Base-by-base conservation (phyloP, 441 rosid genomes). In the Corymbia citriodora region DNA sequence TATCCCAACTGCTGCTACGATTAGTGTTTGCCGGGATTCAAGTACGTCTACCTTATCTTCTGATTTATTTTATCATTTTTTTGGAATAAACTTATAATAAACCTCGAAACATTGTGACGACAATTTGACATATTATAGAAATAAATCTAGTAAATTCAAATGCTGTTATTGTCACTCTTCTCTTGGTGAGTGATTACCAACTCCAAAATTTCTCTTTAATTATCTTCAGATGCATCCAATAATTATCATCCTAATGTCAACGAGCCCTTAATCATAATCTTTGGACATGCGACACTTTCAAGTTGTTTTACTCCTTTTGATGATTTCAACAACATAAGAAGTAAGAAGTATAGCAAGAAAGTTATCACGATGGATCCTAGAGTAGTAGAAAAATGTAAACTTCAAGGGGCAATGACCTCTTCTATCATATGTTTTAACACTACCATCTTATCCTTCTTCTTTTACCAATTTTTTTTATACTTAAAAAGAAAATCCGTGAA, bases 21-120 rank as follows among this genome's bases (percentile, higher is more conserved):
- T 40, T 0, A 40, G 0, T 40, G 50, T 10, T 23, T 74, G 27
- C 6, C 5, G 2, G 5, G 27, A 74, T 74, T 1, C 1, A 1
- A 74, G 29, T 1, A 23, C 3, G 29, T 18, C 9, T 2, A 2
- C 27, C 27, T 36, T 23, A 72, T 74, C 50, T 74, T 11, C 8
- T 1, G 16, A 36, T 19, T 74, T 74, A 74, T 74, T 74, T 3
- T 36, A 74, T 15, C 29, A 40, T 11, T 21, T 40, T 16, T 72
- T 72, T 3, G 3, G 29, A 21, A 10, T 74, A 74, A 74, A 12
- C 29, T 10, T 40, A 5, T 50, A 21, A 40, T 40, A 74, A 74
- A 6, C 50, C 83, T 74, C 7, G 9, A 74, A 74, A 40, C 29
- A 21, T 2, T 3, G 5, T 36, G 83, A 21, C 2, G 1, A 11